These are phyloP conservation scores for Neurospora sp. DNA, from an alignment of 495 filamentous ascomycete genomes.

Conservation along the genomic window DNA sequence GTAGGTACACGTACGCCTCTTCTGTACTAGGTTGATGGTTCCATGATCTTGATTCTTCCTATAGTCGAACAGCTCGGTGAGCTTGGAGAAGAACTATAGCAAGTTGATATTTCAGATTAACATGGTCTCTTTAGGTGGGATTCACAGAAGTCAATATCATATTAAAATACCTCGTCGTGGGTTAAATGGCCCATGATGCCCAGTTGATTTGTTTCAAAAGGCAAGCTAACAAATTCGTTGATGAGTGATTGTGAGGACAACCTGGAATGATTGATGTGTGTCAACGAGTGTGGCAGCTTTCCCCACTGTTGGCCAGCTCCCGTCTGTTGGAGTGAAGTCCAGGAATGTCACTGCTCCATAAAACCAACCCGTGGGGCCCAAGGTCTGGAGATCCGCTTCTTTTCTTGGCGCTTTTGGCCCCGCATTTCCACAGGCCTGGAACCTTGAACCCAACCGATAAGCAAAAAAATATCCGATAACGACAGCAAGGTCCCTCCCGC, in stretches of 20 bases:
- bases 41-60: slow-evolving; percentile 61
- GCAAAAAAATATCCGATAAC: background rate
- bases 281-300: background rate
- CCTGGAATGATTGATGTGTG: background rate
- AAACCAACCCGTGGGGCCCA: background rate
- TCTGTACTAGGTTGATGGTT: slow-evolving; percentile 78
- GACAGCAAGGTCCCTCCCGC: background rate
- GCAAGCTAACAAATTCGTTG: background rate
- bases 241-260: background rate
- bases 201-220: background rate
- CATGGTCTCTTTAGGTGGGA: slow-evolving; percentile 10
- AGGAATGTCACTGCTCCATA: background rate
- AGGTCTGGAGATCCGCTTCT: background rate
- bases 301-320: background rate
- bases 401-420: background rate
- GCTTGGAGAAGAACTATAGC: slow-evolving; percentile 72
- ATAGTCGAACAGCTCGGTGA: slow-evolving; percentile 61
- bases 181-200: slow-evolving; percentile 39
- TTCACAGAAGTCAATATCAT: background rate
- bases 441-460: background rate
- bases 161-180: slow-evolving; percentile 60
- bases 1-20: slow-evolving; percentile 46
- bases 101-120: slow-evolving; percentile 2
- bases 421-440: background rate
- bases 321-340: background rate